Percentiles rank a stretch among this genome's conserved stretches.
phyloP scores from a whole-genome alignment of 352 stramenopile species.

The Phytophthora hybrid region DNA sequence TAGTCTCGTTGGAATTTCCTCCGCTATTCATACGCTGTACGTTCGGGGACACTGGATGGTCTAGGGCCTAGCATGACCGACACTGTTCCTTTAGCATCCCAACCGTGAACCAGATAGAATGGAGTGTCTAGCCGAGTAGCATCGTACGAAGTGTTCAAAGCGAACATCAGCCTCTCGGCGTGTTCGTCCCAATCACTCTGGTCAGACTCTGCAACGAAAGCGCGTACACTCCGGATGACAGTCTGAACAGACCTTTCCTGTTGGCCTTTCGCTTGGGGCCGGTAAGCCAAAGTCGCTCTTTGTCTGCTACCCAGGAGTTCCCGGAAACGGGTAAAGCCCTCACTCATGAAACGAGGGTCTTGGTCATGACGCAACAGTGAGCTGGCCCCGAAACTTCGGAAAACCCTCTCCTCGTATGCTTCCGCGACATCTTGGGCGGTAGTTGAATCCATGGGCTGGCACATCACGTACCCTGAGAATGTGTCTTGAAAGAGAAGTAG shows the following conservation, averaged over 20 bases:
- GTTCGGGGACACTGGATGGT: neutral
- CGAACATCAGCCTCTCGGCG: too few species aligned
- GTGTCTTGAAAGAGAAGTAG: too few species aligned
- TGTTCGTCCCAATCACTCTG: slow-evolving; percentile 46
- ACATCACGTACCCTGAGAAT: too few species aligned
- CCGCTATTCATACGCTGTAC: slow-evolving; percentile 6
- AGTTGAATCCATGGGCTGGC: too few species aligned
- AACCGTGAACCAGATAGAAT: too few species aligned
- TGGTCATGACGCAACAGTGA: slow-evolving; percentile 30
- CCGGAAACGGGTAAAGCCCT: slow-evolving; percentile 33
- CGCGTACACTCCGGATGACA: slow-evolving; percentile 23
- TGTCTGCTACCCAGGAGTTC: slow-evolving; percentile 30
- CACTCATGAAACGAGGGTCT: slow-evolving; percentile 38
- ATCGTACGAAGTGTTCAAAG: too few species aligned
- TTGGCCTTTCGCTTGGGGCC: slow-evolving; percentile 45
- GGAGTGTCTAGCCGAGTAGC: too few species aligned
- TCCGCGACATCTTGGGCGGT: slow-evolving; percentile 26
- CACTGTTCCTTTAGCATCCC: too few species aligned
- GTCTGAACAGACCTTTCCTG: slow-evolving; percentile 43
- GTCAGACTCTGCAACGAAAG: slow-evolving; percentile 26
- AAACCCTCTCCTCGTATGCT: slow-evolving; percentile 34
- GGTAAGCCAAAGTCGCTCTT: slow-evolving; percentile 40
- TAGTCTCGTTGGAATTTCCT: slow-evolving; percentile 3
- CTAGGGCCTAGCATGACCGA: neutral
- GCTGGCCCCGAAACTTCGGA: slow-evolving; percentile 34